Base-by-base conservation (phyloP, 805 yeast genomes). In the Priceomyces carsonii region DNA sequence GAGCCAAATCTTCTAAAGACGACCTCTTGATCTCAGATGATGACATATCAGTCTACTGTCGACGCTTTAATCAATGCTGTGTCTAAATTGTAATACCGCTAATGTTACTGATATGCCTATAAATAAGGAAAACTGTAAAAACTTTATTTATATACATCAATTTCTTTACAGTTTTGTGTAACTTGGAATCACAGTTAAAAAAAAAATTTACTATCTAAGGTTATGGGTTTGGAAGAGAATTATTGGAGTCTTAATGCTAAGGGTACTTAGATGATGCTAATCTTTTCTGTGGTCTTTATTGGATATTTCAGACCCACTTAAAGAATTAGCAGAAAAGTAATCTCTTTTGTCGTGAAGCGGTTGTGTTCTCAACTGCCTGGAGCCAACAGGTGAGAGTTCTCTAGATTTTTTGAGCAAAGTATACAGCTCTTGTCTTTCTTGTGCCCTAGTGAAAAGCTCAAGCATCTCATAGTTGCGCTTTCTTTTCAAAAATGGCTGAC, bases 381-480 rank as follows among this genome's bases (percentile, higher is more conserved):
- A n/a, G n/a, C n/a, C n/a, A n/a, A n/a, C n/a, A n/a, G n/a, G n/a
- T n/a, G n/a, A n/a, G n/a, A n/a, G n/a, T n/a, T n/a, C n/a, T n/a
- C n/a, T n/a, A n/a, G n/a, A n/a, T n/a, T n/a, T n/a, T n/a, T n/a
- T n/a, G n/a, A n/a, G n/a, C n/a, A n/a, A n/a, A n/a, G n/a, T n/a
- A n/a, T n/a, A n/a, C n/a, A 12, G 13, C 29, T 48, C 59, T 32
- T 64, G 71, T 23, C 46, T 48, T 24, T 66, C 71, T 36, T 64
- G 69, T 5, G 62, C 57, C 24, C 48, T 57, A 23, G 51, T 52
- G 38, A 63, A 67, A 35, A 49, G 64, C 27, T 67, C 73, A n/a
- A 64, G 53, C 66, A 67, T 57, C 34, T 67, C 73, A 32, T 62
- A 57, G 9, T 60, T 56, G 22, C 71, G 42, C 43, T 66, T 67